Percentiles rank a stretch among this genome's conserved stretches.
Evolutionary conservation across 2,329 filamentous ascomycete genomes (phyloP).

Genomic region (Mycocentrospora acerina): DNA sequence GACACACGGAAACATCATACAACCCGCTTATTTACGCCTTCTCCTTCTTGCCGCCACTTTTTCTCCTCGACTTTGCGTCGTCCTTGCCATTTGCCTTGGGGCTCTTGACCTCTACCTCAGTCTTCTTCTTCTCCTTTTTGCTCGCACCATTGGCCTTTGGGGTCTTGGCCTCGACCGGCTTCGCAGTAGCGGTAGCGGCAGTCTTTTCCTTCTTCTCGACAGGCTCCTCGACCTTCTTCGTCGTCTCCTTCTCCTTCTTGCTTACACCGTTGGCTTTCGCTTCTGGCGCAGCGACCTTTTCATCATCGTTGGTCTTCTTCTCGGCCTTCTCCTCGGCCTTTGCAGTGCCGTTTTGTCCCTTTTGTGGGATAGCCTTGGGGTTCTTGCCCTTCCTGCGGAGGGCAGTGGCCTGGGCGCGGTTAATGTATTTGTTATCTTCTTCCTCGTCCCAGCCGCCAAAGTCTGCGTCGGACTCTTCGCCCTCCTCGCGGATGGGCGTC

Average conservation of each 20-base stretch:
- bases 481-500: constrained; percentile 61
- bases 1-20: too few species aligned
- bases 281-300: constrained; percentile 11
- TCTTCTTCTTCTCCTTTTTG: constrained; percentile 10
- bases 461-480: constrained; percentile 36
- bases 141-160: constrained; percentile 6
- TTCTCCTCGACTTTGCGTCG: constrained; percentile 18
- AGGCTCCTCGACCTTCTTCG: constrained; percentile 15
- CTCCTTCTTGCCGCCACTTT: constrained; percentile 21
- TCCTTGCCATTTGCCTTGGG: constrained; percentile 4
- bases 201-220: constrained; percentile 4
- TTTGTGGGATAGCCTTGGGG: constrained; percentile 41
- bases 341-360: constrained; percentile 14
- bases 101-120: background rate
- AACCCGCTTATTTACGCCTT: constrained; percentile 12
- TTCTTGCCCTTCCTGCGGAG: constrained; percentile 52
- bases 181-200: constrained; percentile 8
- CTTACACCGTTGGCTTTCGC: constrained; percentile 10
- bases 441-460: constrained; percentile 55
- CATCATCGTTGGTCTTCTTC: background rate
- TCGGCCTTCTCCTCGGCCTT: constrained; percentile 12
- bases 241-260: constrained; percentile 9
- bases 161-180: constrained; percentile 3
- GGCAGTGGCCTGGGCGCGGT: constrained; percentile 46
- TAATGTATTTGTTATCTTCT: constrained; percentile 52